phyloP scores from a whole-genome alignment of 331 rosid genomes.

The Malus hybrid region DNA sequence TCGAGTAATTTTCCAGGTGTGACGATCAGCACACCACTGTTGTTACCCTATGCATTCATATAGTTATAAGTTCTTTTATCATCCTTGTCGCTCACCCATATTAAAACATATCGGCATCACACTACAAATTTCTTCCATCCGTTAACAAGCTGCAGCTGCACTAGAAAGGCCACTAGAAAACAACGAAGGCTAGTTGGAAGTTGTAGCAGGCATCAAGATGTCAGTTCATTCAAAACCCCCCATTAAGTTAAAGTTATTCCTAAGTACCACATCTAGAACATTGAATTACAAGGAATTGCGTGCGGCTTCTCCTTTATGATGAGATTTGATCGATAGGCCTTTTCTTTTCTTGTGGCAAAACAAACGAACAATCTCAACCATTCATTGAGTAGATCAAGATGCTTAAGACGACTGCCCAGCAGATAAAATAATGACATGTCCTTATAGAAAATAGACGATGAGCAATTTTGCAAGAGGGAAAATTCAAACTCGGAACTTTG shows the following conservation, averaged over 20 bases:
- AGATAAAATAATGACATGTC: background rate
- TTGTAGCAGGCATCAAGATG: constrained; percentile 17
- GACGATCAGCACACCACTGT: too few species aligned
- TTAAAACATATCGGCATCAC: too few species aligned
- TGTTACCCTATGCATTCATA: too few species aligned
- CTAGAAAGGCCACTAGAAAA: constrained; percentile 1
- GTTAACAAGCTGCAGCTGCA: constrained; percentile 10
- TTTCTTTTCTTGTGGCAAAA: background rate
- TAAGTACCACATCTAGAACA: background rate
- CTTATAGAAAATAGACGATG: constrained; percentile 16
- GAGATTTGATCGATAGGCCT: constrained; percentile 7
- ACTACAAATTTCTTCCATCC: background rate
- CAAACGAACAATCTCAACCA: constrained; percentile 6
- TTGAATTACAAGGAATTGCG: constrained; percentile 12
- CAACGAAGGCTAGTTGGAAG: constrained; percentile 5
- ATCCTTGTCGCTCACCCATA: too few species aligned
- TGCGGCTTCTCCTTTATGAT: background rate
- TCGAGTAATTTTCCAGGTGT: too few species aligned
- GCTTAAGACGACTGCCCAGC: background rate
- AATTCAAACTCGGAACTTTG: too few species aligned
- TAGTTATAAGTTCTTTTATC: too few species aligned
- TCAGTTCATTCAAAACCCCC: constrained; percentile 19
- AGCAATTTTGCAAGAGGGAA: background rate
- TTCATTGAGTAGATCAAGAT: constrained; percentile 2
- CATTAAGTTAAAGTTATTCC: constrained; percentile 23